Percentiles rank a stretch among this genome's conserved stretches.
These are phyloP conservation scores for Pseudonitzschia pungens DNA, from an alignment of 108 stramenopile genomes.

Conservation along the genomic window DNA sequence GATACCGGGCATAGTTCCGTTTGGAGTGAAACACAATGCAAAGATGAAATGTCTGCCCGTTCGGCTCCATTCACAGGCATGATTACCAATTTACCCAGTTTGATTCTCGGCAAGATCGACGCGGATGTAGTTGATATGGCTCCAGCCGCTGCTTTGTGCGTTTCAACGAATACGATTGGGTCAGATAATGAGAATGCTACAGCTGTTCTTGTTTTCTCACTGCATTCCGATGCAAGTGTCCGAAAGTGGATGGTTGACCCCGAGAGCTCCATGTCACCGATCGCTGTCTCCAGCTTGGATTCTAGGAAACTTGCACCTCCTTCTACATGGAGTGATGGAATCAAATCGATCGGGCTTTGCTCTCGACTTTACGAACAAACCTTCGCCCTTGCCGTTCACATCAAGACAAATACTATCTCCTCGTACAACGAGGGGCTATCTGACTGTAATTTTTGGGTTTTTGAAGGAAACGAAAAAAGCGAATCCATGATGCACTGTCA, in stretches of 20 bases:
- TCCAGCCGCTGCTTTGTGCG: slow-evolving; percentile 41
- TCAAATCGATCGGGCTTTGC: slow-evolving; percentile 28
- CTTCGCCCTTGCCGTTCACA: slow-evolving; percentile 34
- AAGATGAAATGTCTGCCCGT: slow-evolving; percentile 33
- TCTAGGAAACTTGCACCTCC: slow-evolving; percentile 16
- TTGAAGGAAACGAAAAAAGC: slow-evolving; percentile 12
- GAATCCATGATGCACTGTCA: background rate
- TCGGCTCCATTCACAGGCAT: slow-evolving; percentile 21
- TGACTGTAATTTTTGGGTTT: slow-evolving; percentile 35
- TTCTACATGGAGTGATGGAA: slow-evolving; percentile 30
- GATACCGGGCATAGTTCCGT: slow-evolving; percentile 13
- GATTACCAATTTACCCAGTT: slow-evolving; percentile 21
- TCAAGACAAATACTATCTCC: slow-evolving; percentile 22
- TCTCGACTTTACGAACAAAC: slow-evolving; percentile 28
- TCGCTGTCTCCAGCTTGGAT: slow-evolving; percentile 20
- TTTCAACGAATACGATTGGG: slow-evolving; percentile 11
- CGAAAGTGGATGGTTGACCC: slow-evolving; percentile 40
- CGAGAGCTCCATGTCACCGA: slow-evolving; percentile 12
- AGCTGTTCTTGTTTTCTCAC: slow-evolving; percentile 25
- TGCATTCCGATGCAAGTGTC: slow-evolving; percentile 47
- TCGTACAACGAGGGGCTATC: slow-evolving; percentile 16
- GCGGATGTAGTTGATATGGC: slow-evolving; percentile 39
- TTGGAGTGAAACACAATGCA: slow-evolving; percentile 43
- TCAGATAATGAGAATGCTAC: background rate
- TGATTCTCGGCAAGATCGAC: slow-evolving; percentile 33